These are phyloP conservation scores for barrel medic (Medicago truncatula) DNA, from an alignment of 306 rosid genomes.

Conservation along the genomic window DNA sequence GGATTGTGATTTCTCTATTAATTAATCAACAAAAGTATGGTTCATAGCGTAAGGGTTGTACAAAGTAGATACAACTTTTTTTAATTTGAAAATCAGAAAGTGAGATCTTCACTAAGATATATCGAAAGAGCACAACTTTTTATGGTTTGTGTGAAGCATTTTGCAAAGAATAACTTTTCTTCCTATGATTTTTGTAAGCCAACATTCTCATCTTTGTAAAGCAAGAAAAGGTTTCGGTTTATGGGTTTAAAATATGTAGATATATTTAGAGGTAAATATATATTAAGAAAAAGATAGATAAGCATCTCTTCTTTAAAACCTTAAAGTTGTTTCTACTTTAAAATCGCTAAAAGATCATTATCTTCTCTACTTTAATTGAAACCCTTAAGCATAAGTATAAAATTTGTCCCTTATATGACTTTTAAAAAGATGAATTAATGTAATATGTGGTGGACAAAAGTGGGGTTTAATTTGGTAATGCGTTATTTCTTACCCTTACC, in stretches of 20 bases:
- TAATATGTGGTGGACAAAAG: slow-evolving; percentile 49
- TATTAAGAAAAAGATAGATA: slow-evolving; percentile 62
- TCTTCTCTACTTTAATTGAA: slow-evolving; percentile 67
- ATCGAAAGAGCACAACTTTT: slow-evolving; percentile 93
- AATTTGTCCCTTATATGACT: slow-evolving; percentile 81
- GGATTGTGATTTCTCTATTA: slow-evolving; percentile 46
- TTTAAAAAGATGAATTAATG: slow-evolving; percentile 67
- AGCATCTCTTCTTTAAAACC: slow-evolving; percentile 80
- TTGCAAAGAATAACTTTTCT: slow-evolving; percentile 78
- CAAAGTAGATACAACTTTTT: slow-evolving; percentile 82
- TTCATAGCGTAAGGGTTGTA: slow-evolving; percentile 74
- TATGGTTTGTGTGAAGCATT: slow-evolving; percentile 70
- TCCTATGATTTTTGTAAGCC: slow-evolving; percentile 79
- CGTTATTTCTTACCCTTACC: neutral
- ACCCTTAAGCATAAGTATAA: slow-evolving; percentile 75
- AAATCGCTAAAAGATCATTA: slow-evolving; percentile 88
- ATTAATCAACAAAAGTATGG: slow-evolving; percentile 53
- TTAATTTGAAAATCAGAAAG: slow-evolving; percentile 65
- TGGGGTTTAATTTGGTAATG: slow-evolving; percentile 42
- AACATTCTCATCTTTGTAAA: slow-evolving; percentile 84
- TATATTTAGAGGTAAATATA: slow-evolving; percentile 41
- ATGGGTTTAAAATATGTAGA: slow-evolving; percentile 53
- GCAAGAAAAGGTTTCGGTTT: slow-evolving; percentile 70
- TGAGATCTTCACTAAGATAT: slow-evolving; percentile 84
- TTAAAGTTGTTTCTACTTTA: slow-evolving; percentile 84